Evolutionary conservation across 192 early-diverging fungal genomes (phyloP).

Genomic region (Backusella circina): DNA sequence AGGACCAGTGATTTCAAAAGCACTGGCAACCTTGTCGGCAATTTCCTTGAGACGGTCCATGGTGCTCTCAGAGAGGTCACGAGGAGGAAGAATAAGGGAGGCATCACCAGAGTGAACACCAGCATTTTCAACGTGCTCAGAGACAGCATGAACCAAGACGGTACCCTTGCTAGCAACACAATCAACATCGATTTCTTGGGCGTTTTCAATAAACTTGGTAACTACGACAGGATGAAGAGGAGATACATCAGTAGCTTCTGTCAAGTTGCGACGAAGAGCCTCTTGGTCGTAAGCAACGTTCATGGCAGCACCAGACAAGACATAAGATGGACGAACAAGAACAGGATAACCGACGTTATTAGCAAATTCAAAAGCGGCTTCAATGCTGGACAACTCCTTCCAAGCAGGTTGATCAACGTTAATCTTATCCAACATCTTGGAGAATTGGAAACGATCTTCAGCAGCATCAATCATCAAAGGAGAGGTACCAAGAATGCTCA

Average conservation of each 20-base stretch:
- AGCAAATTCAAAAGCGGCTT: constrained; percentile 85
- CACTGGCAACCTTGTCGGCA: constrained; percentile 82
- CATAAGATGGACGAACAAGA: constrained; percentile 93
- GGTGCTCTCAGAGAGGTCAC: constrained; percentile 46
- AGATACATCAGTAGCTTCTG: constrained; percentile 82
- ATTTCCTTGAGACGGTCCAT: constrained; percentile 67
- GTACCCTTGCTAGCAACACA: constrained; percentile 84
- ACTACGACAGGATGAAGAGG: constrained; percentile 96
- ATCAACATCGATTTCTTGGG: constrained; percentile 95
- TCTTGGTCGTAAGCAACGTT: constrained; percentile 85
- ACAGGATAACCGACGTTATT: constrained; percentile 88
- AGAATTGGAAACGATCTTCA: constrained; percentile 96
- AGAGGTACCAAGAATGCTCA: constrained; percentile 89
- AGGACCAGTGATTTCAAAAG: constrained; percentile 94
- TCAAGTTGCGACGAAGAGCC: constrained; percentile 68
- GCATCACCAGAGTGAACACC: constrained; percentile 99
- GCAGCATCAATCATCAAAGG: constrained; percentile 91
- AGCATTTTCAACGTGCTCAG: constrained; percentile 96
- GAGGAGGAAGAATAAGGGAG: constrained; percentile 83
- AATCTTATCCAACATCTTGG: constrained; percentile 84
- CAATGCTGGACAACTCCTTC: constrained; percentile 85
- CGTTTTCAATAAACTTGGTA: constrained; percentile 92
- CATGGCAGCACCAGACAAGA: constrained; percentile 98
- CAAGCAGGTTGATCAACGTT: constrained; percentile 95
- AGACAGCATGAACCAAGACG: constrained; percentile 83